A percentile compares a stretch with the other conserved stretches of the same genome.
These are phyloP conservation scores for Termitomyces bulborhizus DNA, from an alignment of 768 basidiomycete species.

Conservation along the genomic window DNA sequence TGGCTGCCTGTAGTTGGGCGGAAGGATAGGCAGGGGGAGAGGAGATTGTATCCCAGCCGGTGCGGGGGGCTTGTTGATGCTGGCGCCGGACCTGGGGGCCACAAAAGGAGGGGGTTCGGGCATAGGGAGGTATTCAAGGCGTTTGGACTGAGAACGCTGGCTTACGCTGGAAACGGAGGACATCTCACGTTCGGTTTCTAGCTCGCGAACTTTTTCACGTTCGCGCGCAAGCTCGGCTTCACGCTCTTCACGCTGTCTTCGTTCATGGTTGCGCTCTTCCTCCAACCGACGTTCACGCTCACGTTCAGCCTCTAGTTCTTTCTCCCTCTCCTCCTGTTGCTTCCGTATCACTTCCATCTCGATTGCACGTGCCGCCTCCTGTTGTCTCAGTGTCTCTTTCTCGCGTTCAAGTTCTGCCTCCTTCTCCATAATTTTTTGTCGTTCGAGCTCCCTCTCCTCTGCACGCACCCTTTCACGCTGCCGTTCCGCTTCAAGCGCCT, in stretches of 20 bases:
- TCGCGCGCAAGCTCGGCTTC: slow-evolving; percentile 6
- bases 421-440: slow-evolving; percentile 4
- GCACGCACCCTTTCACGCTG: slow-evolving; percentile 6
- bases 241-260: slow-evolving; percentile 7
- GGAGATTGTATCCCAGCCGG: neutral
- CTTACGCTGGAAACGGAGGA: slow-evolving; percentile 4
- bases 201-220: slow-evolving; percentile 9
- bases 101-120: slow-evolving; percentile 9
- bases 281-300: slow-evolving; percentile 11
- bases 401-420: slow-evolving; percentile 11
- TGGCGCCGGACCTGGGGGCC: neutral
- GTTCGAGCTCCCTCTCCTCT: slow-evolving; percentile 11
- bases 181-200: slow-evolving; percentile 6
- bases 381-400: slow-evolving; percentile 14
- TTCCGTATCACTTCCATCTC: slow-evolving; percentile 1
- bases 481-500: slow-evolving; percentile 6
- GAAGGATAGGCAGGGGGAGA: slow-evolving; percentile 4
- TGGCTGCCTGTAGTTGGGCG: slow-evolving; percentile 1
- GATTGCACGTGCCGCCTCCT: slow-evolving; percentile 1
- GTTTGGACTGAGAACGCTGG: slow-evolving; percentile 6
- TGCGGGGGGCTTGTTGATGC: neutral
- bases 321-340: slow-evolving; percentile 4
- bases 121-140: slow-evolving; percentile 14
- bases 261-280: slow-evolving; percentile 4
- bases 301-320: slow-evolving; percentile 14